A percentile compares a stretch with the other conserved stretches of the same genome.
Conservation (phyloP, 768 basidiomycete genomes). For the Cystofilobasidium bisporidii region DNA sequence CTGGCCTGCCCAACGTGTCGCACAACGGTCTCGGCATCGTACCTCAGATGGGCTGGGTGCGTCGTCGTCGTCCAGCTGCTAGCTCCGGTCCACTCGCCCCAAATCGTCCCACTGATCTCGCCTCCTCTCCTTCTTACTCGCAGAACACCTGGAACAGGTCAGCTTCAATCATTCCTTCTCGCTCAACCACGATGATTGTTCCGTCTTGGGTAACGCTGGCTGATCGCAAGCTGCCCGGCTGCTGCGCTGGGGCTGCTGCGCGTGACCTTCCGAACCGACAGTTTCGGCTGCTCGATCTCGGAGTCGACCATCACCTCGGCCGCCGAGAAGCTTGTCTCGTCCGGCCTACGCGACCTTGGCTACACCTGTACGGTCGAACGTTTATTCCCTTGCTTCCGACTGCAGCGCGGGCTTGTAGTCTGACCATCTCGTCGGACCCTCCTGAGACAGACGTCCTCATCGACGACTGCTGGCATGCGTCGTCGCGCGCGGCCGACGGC, state of each 20-base stretch:
- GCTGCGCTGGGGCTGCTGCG: constrained; percentile 33
- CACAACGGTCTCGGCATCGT: constrained; percentile 20
- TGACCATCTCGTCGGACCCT: background rate
- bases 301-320: constrained; percentile 41
- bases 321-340: constrained; percentile 39
- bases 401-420: background rate
- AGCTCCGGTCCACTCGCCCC: too few species aligned
- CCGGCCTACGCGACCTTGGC: constrained; percentile 40
- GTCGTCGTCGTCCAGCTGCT: too few species aligned
- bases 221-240: too few species aligned
- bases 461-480: constrained; percentile 33
- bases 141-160: constrained; percentile 1
- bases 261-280: too few species aligned
- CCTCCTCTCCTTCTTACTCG: background rate
- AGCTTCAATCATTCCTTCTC: too few species aligned
- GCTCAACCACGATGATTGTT: background rate
- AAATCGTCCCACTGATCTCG: background rate
- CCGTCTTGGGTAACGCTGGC: background rate
- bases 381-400: background rate
- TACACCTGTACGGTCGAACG: constrained; percentile 40
- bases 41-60: background rate
- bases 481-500: constrained; percentile 22
- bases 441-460: constrained; percentile 12
- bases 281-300: constrained; percentile 42
- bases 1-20: constrained; percentile 5